These are phyloP conservation scores for Carallia brachiata DNA, from an alignment of 345 rosid species.

Conservation along the genomic window DNA sequence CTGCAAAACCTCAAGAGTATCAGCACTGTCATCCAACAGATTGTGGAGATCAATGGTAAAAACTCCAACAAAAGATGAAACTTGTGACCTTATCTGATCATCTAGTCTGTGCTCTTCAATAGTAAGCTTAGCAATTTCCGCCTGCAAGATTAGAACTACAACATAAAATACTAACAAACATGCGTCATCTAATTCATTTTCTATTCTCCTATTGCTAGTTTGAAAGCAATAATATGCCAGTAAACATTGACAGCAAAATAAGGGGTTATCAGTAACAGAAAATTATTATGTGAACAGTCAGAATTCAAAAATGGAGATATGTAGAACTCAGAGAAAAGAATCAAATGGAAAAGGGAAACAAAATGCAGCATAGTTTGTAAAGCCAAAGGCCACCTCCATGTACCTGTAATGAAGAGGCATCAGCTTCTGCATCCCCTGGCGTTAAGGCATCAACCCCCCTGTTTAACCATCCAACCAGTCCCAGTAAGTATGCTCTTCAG, in stretches of 20 bases:
- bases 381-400: conserved; percentile 14
- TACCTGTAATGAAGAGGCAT: conserved; percentile 68
- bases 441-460: conserved; percentile 74
- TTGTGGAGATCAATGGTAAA: conserved; percentile 15
- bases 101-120: conserved; percentile 69
- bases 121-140: conserved; percentile 66
- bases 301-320: too few species aligned
- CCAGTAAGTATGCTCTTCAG: conserved; percentile 28
- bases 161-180: conserved; percentile 9
- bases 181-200: too few species aligned
- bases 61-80: conserved; percentile 24
- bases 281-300: too few species aligned
- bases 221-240: too few species aligned
- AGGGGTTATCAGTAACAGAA: too few species aligned
- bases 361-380: background rate
- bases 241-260: too few species aligned
- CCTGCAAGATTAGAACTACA: conserved; percentile 45
- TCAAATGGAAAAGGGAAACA: background rate
- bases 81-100: conserved; percentile 69
- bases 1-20: conserved; percentile 48
- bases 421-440: conserved; percentile 57
- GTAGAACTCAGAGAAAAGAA: too few species aligned
- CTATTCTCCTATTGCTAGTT: too few species aligned
- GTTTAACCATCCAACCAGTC: conserved; percentile 33
- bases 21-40: conserved; percentile 29